A percentile compares a stretch with the other conserved stretches of the same genome.
Evolutionary conservation across 768 basidiomycete species (phyloP).

Genomic region (Suillus cothurnatus): DNA sequence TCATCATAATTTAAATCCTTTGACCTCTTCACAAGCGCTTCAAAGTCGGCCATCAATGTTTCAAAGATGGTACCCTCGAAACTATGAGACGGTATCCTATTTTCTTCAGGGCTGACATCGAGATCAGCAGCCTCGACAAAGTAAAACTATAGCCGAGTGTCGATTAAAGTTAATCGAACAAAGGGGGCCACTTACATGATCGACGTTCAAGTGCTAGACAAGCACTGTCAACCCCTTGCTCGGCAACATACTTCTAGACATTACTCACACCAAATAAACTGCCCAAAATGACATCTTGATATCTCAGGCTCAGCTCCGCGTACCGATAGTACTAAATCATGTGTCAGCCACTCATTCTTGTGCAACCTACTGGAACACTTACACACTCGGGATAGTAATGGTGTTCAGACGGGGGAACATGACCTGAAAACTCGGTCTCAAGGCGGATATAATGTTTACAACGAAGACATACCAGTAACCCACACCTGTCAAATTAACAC

Average conservation of each 20-base stretch:
- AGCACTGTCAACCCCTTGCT: slow-evolving; percentile 26
- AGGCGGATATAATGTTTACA: slow-evolving; percentile 28
- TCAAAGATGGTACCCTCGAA: slow-evolving; percentile 31
- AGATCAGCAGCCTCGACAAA: slow-evolving; percentile 59
- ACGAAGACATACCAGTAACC: slow-evolving; percentile 41
- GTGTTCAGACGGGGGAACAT: slow-evolving; percentile 81
- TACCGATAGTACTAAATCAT: slow-evolving; percentile 59
- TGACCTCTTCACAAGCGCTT: slow-evolving; percentile 53
- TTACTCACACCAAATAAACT: slow-evolving; percentile 77
- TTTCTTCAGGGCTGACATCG: slow-evolving; percentile 29
- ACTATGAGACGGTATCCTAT: slow-evolving; percentile 6
- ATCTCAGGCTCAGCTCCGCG: slow-evolving; percentile 74
- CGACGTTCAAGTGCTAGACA: slow-evolving; percentile 78
- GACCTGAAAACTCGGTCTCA: slow-evolving; percentile 48
- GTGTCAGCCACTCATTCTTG: neutral
- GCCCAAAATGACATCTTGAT: slow-evolving; percentile 86
- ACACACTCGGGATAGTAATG: slow-evolving; percentile 89
- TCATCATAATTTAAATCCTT: slow-evolving; percentile 59
- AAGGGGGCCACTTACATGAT: slow-evolving; percentile 56
- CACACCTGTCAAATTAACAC: slow-evolving; percentile 40
- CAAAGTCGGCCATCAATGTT: slow-evolving; percentile 65
- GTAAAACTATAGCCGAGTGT: slow-evolving; percentile 45
- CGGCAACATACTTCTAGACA: slow-evolving; percentile 22
- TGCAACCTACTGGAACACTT: slow-evolving; percentile 32
- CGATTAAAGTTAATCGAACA: slow-evolving; percentile 1